Evolutionary conservation across 148 eudicot species (phyloP).

Genomic region (Cornus florida): DNA sequence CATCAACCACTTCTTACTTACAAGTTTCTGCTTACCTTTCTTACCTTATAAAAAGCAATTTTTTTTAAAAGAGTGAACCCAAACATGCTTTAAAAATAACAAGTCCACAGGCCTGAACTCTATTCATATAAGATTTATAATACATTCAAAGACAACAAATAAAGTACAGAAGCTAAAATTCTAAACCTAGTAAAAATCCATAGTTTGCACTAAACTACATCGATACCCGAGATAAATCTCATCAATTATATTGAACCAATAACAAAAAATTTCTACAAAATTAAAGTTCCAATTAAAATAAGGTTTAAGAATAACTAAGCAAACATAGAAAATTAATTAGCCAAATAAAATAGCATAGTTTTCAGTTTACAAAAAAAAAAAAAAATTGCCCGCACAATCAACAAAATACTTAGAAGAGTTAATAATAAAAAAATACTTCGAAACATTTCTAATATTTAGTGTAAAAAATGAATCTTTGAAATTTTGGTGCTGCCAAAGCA

Average conservation of each 20-base stretch:
- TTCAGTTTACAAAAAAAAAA: too few relatives aligned
- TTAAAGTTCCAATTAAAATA: not conserved
- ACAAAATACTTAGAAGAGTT: too few relatives aligned
- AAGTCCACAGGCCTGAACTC: not conserved
- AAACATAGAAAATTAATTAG: too few relatives aligned
- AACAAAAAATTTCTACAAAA: not conserved
- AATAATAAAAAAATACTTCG: not conserved
- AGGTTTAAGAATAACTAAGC: not conserved
- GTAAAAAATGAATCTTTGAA: too few relatives aligned
- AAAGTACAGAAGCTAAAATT: not conserved
- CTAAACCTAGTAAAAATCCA: not conserved
- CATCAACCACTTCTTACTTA: not conserved
- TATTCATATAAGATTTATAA: not conserved
- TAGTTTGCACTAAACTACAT: not conserved
- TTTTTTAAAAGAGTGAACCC: not conserved
- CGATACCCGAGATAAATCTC: not conserved
- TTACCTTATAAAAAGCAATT: not conserved
- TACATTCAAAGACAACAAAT: not conserved
- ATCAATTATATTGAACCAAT: not conserved
- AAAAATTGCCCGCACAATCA: not conserved
- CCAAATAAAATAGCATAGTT: too few relatives aligned
- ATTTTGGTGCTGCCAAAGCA: too few relatives aligned
- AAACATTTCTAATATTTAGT: not conserved
- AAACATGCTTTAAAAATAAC: not conserved
- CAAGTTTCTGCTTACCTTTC: not conserved